These are phyloP conservation scores for Ambispora gerdemannii DNA, from an alignment of 192 early-diverging fungal genomes.

Conservation along the genomic window DNA sequence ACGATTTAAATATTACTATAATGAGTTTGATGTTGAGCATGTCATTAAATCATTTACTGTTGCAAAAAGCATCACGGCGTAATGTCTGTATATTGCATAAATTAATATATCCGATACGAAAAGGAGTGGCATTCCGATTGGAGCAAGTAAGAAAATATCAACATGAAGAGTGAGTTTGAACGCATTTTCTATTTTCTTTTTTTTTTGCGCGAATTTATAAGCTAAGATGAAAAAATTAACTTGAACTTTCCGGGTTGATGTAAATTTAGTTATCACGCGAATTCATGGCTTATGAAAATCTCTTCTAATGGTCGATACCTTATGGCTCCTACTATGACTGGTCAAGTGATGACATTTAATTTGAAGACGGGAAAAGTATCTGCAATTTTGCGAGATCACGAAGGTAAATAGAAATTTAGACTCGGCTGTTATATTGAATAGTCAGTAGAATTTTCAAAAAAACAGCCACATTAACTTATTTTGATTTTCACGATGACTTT, in stretches of 20 bases:
- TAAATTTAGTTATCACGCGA: slow-evolving; percentile 75
- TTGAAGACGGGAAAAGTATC: slow-evolving; percentile 72
- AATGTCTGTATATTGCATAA: slow-evolving; percentile 88
- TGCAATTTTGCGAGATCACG: slow-evolving; percentile 81
- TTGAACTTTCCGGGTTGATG: too few relatives aligned
- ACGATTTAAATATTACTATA: slow-evolving; percentile 19
- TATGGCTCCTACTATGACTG: slow-evolving; percentile 86
- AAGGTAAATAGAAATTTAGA: slow-evolving; percentile 46
- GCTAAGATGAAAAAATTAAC: neutral
- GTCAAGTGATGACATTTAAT: slow-evolving; percentile 83
- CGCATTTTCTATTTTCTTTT: slow-evolving; percentile 21
- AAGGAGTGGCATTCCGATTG: slow-evolving; percentile 70
- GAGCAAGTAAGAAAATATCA: slow-evolving; percentile 72
- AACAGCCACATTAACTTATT: neutral
- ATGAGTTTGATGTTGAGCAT: neutral
- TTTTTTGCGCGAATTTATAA: neutral
- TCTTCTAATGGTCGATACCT: slow-evolving; percentile 84
- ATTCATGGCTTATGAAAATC: slow-evolving; percentile 94
- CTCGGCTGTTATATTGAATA: neutral
- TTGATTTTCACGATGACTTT: neutral
- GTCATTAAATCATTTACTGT: too few relatives aligned
- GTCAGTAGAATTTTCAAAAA: neutral
- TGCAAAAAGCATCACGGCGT: slow-evolving; percentile 62
- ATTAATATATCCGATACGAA: slow-evolving; percentile 73
- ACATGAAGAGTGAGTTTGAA: slow-evolving; percentile 81